Conservation (phyloP, 192 early-diverging fungal genomes). For the Podila epigama region DNA sequence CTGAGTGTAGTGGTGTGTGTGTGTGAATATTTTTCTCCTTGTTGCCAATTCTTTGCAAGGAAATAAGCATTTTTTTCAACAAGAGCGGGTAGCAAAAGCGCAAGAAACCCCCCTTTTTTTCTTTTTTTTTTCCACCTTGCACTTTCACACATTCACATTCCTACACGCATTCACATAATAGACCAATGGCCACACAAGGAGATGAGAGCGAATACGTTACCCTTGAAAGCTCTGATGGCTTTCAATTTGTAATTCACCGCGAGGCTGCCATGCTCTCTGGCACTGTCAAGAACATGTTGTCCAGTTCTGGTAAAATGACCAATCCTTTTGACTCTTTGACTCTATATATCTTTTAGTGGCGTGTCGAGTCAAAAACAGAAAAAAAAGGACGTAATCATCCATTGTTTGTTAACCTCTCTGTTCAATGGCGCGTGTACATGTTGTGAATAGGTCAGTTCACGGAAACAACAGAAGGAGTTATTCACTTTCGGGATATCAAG, state of each 20-base stretch:
- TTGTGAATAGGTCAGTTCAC: conserved; percentile 78
- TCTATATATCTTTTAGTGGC: conserved; percentile 21
- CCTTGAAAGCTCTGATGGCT: conserved; percentile 89
- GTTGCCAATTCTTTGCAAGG: no score
- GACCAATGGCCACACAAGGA: conserved; percentile 12
- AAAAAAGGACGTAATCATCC: background rate
- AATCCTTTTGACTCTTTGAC: background rate
- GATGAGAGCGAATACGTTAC: conserved; percentile 70
- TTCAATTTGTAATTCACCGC: conserved; percentile 88
- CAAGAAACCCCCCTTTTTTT: no score
- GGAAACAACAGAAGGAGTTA: conserved; percentile 87
- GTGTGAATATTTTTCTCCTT: no score
- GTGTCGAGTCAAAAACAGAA: background rate
- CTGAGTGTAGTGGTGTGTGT: no score
- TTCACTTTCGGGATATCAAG: conserved; percentile 94
- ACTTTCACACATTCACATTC: no score
- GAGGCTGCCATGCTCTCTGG: conserved; percentile 90
- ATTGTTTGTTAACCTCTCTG: background rate
- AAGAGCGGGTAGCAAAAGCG: no score
- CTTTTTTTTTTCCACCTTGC: no score
- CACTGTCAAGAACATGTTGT: conserved; percentile 95
- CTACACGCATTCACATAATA: background rate
- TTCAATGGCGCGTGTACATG: background rate
- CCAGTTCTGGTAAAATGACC: conserved; percentile 67
- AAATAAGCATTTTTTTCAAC: no score